Percentiles rank a stretch among this genome's conserved stretches.
Conservation (phyloP, 106 monocot species). For the Amphibolis antarctica region DNA sequence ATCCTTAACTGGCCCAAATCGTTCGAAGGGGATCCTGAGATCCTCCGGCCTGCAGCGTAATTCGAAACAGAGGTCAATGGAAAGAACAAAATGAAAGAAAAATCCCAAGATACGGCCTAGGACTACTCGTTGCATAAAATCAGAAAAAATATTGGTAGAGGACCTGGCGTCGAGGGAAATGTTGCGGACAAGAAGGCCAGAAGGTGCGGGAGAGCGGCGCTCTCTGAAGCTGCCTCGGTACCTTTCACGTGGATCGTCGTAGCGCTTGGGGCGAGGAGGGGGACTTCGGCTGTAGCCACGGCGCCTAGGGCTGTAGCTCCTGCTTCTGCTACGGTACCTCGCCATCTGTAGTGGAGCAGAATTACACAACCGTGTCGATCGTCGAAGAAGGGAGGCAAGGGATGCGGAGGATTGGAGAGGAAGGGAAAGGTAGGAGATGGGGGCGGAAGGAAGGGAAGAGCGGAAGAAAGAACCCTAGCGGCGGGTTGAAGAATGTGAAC, state of each 20-base stretch:
- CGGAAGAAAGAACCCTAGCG: too few relatives aligned
- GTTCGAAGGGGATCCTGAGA: conserved; percentile 21
- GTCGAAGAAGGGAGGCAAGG: too few relatives aligned
- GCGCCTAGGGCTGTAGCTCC: conserved; percentile 21
- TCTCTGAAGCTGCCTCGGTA: conserved; percentile 18
- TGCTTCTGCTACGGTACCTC: conserved; percentile 28
- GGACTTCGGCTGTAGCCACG: conserved; percentile 11
- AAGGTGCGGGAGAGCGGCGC: conserved; percentile 38
- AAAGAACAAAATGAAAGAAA: not conserved
- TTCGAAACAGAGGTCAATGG: not conserved
- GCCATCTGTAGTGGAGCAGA: too few relatives aligned
- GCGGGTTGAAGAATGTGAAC: too few relatives aligned
- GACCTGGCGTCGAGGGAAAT: conserved; percentile 85
- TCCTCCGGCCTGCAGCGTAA: conserved; percentile 18
- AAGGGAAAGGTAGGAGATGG: too few relatives aligned
- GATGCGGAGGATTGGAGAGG: too few relatives aligned
- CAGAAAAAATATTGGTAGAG: too few relatives aligned
- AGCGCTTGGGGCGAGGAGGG: conserved; percentile 7
- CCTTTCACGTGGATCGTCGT: conserved; percentile 8
- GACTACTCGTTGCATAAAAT: too few relatives aligned
- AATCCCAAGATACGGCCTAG: too few relatives aligned
- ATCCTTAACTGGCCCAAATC: conserved; percentile 23
- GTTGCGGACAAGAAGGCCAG: conserved; percentile 87
- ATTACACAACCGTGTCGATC: too few relatives aligned
- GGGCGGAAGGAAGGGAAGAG: too few relatives aligned